Evolutionary conservation across 192 early-diverging fungal genomes (phyloP).

Genomic region (Entophlyctis helioformis): DNA sequence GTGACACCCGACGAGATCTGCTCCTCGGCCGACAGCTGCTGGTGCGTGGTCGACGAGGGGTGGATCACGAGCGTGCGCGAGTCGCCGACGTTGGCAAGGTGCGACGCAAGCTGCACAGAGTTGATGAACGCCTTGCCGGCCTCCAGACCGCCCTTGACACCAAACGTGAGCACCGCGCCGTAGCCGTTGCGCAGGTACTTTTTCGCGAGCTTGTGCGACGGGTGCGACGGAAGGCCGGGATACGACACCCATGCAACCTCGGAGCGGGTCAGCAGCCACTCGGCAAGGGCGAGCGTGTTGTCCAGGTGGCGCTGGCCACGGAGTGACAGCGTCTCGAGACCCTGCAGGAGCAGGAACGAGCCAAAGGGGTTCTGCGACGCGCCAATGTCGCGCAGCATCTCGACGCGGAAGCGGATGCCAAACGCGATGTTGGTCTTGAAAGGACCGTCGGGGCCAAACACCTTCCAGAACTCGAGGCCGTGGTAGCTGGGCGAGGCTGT

Average conservation of each 20-base stretch:
- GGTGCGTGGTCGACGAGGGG: slow-evolving; percentile 76
- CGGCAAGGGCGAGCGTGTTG: slow-evolving; percentile 67
- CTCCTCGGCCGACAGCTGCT: slow-evolving; percentile 74
- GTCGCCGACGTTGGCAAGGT: slow-evolving; percentile 93
- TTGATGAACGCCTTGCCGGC: slow-evolving; percentile 65
- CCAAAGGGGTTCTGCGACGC: slow-evolving; percentile 79
- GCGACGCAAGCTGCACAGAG: slow-evolving; percentile 66
- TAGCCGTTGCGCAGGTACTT: slow-evolving; percentile 75
- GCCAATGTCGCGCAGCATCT: slow-evolving; percentile 78
- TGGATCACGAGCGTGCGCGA: slow-evolving; percentile 80
- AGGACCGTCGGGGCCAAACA: slow-evolving; percentile 61
- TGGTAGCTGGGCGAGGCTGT: slow-evolving; percentile 74
- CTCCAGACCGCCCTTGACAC: slow-evolving; percentile 31
- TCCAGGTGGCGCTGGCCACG: slow-evolving; percentile 75
- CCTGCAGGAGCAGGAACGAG: slow-evolving; percentile 76
- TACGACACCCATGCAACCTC: slow-evolving; percentile 80
- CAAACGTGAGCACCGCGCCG: slow-evolving; percentile 62
- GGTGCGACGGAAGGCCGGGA: slow-evolving; percentile 70
- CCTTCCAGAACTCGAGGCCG: slow-evolving; percentile 76
- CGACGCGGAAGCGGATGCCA: slow-evolving; percentile 66
- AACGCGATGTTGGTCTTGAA: slow-evolving; percentile 56
- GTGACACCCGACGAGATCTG: slow-evolving; percentile 65
- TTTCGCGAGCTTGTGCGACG: slow-evolving; percentile 65
- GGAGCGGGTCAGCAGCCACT: slow-evolving; percentile 61
- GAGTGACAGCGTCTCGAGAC: slow-evolving; percentile 82